phyloP scores from a whole-genome alignment of 2,329 filamentous ascomycete genomes.

The Venturiaceae sp. region DNA sequence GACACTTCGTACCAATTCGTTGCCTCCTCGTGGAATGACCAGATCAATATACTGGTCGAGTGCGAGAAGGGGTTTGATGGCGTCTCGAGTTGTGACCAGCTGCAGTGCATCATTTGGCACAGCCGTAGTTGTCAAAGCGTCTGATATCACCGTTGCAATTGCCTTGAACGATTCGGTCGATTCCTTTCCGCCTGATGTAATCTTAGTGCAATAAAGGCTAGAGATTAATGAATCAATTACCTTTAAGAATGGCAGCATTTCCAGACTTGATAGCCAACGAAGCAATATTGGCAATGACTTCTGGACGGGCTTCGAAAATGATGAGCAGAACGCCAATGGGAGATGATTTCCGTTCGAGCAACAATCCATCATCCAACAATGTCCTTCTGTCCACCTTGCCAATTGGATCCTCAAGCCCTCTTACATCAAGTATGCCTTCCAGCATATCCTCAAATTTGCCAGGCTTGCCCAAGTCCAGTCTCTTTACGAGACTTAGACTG shows the following conservation, averaged over 20 bases:
- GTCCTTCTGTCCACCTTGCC: conserved; percentile 78
- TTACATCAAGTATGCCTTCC: conserved; percentile 84
- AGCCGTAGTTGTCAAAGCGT: conserved; percentile 58
- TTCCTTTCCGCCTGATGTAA: conserved; percentile 72
- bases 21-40: conserved; percentile 85
- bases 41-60: conserved; percentile 87
- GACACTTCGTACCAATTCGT: conserved; percentile 82
- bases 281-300: conserved; percentile 97
- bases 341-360: conserved; percentile 80
- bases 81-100: conserved; percentile 87
- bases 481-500: conserved; percentile 74
- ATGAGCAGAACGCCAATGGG: conserved; percentile 96
- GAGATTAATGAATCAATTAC: conserved; percentile 22
- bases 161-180: conserved; percentile 90
- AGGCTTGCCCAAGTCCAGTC: conserved; percentile 73
- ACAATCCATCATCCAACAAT: conserved; percentile 73
- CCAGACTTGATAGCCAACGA: conserved; percentile 93
- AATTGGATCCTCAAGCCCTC: conserved; percentile 76
- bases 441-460: conserved; percentile 99
- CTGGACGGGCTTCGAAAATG: conserved; percentile 94
- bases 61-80: conserved; percentile 75
- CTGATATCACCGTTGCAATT: conserved; percentile 76
- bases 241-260: conserved; percentile 94
- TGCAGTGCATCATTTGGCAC: conserved; percentile 86
- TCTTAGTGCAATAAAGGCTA: conserved; percentile 6